Percentiles rank a stretch among this genome's conserved stretches.
Conservation (phyloP, 176 grass and related monocot species). For the Miscanthus lutarioriparius region DNA sequence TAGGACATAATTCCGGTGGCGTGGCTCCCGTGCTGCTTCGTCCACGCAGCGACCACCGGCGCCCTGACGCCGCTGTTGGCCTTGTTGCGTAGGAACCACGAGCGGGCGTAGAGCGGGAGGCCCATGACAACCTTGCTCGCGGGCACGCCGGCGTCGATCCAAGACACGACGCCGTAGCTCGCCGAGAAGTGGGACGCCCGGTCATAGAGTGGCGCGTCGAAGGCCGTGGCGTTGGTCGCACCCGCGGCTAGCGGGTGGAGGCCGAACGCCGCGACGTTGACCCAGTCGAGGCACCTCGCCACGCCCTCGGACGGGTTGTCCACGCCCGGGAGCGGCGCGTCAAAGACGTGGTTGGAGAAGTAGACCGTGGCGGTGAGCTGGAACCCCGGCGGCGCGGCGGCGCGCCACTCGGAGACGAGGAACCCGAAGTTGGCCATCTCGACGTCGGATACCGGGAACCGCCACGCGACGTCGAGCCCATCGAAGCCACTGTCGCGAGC, state of each 20-base stretch:
- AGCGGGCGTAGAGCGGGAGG: conserved; percentile 66
- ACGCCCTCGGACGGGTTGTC: conserved; percentile 67
- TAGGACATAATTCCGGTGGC: conserved; percentile 69
- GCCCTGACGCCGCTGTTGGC: conserved; percentile 54
- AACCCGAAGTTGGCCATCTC: conserved; percentile 68
- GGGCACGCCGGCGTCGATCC: conserved; percentile 75
- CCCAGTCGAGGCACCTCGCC: conserved; percentile 62
- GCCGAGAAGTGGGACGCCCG: conserved; percentile 70
- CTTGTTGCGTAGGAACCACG: conserved; percentile 84
- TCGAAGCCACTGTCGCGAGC: conserved; percentile 56
- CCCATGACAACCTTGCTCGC: conserved; percentile 78
- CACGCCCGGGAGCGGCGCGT: conserved; percentile 17
- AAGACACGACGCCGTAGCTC: conserved; percentile 85
- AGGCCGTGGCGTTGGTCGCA: conserved; percentile 38
- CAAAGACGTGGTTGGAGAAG: conserved; percentile 86
- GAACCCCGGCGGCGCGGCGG: conserved; percentile 42
- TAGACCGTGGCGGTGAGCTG: conserved; percentile 70
- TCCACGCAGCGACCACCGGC: conserved; percentile 58
- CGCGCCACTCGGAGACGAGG: conserved; percentile 55
- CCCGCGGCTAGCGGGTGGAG: conserved; percentile 32
- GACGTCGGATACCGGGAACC: conserved; percentile 35
- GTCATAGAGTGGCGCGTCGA: conserved; percentile 80
- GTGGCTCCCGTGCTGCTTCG: conserved; percentile 67
- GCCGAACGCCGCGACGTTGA: conserved; percentile 66
- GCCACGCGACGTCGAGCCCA: conserved; percentile 74